These are phyloP conservation scores for Neurospora sp. DNA, from an alignment of 495 filamentous ascomycete genomes.

Conservation along the genomic window DNA sequence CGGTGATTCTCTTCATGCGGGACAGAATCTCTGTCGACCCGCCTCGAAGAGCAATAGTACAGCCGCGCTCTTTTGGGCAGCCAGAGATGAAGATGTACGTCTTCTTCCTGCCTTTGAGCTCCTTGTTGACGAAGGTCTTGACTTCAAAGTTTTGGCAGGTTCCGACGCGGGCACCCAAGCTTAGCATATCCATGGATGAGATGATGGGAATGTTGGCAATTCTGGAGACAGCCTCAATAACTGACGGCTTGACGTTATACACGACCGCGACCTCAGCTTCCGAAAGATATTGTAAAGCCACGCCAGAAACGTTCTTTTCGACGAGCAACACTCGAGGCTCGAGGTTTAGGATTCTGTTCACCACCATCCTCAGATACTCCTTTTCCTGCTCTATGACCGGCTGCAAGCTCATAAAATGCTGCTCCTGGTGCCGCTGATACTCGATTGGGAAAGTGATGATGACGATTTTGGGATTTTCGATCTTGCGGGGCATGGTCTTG, in stretches of 20 bases:
- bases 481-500: conserved; percentile 88
- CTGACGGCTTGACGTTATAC: conserved; percentile 92
- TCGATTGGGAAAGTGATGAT: conserved; percentile 94
- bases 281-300: conserved; percentile 79
- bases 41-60: conserved; percentile 90
- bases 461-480: conserved; percentile 74
- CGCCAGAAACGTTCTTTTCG: conserved; percentile 79
- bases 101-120: conserved; percentile 65
- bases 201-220: conserved; percentile 87
- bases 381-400: conserved; percentile 95
- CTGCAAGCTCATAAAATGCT: conserved; percentile 96
- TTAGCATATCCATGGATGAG: conserved; percentile 89
- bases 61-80: conserved; percentile 85
- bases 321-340: conserved; percentile 78
- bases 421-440: conserved; percentile 80
- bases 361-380: conserved; percentile 86
- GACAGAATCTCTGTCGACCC: conserved; percentile 57
- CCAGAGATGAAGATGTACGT: conserved; percentile 95
- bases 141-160: conserved; percentile 81
- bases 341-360: conserved; percentile 81
- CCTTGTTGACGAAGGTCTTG: conserved; percentile 80
- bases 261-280: conserved; percentile 84
- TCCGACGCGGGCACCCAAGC: conserved; percentile 70
- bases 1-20: conserved; percentile 85
- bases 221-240: conserved; percentile 87